Percentiles rank a stretch among this genome's conserved stretches.
These are phyloP conservation scores for Alternaria triticina DNA, from an alignment of 2,329 filamentous ascomycete genomes.

Conservation along the genomic window DNA sequence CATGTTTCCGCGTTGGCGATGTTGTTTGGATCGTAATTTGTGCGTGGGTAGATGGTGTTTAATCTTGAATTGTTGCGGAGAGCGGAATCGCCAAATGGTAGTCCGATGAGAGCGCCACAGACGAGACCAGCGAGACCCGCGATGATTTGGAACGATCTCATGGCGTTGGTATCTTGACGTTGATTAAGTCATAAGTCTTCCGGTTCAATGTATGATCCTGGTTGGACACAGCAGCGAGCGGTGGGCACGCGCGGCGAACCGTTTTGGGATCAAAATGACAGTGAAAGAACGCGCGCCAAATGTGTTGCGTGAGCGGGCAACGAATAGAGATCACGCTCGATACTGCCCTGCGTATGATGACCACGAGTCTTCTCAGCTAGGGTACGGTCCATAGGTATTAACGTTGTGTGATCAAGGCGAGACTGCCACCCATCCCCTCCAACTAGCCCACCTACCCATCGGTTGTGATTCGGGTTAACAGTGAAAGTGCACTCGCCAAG, in stretches of 20 bases:
- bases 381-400: too few species aligned
- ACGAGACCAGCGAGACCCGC: not conserved
- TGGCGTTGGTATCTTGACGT: not conserved
- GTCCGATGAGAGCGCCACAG: not conserved
- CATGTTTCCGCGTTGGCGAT: too few species aligned
- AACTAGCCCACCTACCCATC: too few species aligned
- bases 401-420: too few species aligned
- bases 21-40: too few species aligned
- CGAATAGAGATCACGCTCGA: too few species aligned
- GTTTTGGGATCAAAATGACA: not conserved
- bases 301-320: not conserved
- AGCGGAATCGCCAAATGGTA: not conserved
- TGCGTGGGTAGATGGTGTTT: not conserved
- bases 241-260: not conserved
- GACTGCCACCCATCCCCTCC: too few species aligned
- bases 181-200: not conserved
- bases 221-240: not conserved
- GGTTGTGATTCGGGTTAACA: too few species aligned
- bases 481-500: not conserved
- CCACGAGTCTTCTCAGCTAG: too few species aligned
- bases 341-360: too few species aligned
- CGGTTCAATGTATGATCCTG: rapidly evolving
- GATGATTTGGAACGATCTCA: not conserved
- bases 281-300: not conserved
- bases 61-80: not conserved